Conservation (phyloP, 495 filamentous ascomycete genomes). For the Penicillium egyptiacum region DNA sequence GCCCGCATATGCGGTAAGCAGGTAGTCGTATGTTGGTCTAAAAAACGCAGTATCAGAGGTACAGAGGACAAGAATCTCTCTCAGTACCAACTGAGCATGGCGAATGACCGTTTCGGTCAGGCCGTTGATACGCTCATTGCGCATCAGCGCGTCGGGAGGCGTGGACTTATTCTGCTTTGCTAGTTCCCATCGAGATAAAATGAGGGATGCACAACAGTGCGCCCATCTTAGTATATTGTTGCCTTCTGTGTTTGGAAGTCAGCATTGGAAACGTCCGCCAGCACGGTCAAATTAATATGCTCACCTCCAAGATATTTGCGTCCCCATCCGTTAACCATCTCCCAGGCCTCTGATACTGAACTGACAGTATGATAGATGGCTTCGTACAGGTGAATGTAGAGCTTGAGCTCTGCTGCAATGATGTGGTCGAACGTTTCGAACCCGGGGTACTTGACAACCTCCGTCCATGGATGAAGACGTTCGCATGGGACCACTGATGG, state of each 20-base stretch:
- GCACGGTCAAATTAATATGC: background rate
- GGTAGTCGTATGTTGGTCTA: slow-evolving; percentile 11
- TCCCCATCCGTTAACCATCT: slow-evolving; percentile 6
- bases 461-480: slow-evolving; percentile 8
- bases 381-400: slow-evolving; percentile 11
- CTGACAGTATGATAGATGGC: slow-evolving; percentile 2
- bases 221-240: slow-evolving; percentile 6
- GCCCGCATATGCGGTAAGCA: slow-evolving; percentile 13
- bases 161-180: slow-evolving; percentile 7
- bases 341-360: slow-evolving; percentile 5
- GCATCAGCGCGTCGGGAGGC: background rate
- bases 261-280: background rate
- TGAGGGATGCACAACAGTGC: slow-evolving; percentile 4
- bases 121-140: background rate
- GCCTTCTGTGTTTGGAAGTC: background rate
- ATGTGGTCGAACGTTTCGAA: slow-evolving; percentile 9
- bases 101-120: slow-evolving; percentile 8
- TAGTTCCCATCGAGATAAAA: slow-evolving; percentile 12
- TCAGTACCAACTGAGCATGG: slow-evolving; percentile 6
- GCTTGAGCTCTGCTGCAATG: slow-evolving; percentile 11
- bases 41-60: slow-evolving; percentile 6
- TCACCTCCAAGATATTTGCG: slow-evolving; percentile 3
- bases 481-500: slow-evolving; percentile 5
- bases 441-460: slow-evolving; percentile 6
- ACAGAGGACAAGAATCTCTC: slow-evolving; percentile 2